A percentile compares a stretch with the other conserved stretches of the same genome.
Evolutionary conservation across 129 eudicot genomes (phyloP).

Genomic region (Arctium lappa): DNA sequence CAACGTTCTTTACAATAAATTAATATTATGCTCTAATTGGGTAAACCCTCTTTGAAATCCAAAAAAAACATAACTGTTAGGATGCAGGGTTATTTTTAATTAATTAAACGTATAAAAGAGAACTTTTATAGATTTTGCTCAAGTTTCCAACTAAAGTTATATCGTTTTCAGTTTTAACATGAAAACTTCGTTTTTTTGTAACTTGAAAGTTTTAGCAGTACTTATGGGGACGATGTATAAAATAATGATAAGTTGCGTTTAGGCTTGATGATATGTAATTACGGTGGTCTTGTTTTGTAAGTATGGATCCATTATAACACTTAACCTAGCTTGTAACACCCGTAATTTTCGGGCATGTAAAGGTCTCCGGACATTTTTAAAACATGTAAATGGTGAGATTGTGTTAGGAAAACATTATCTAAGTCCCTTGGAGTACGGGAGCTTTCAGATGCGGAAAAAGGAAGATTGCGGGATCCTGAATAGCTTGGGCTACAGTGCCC

Average conservation of each 20-base stretch:
- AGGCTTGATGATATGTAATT: not conserved
- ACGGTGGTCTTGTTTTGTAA: not conserved
- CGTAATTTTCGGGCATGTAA: too few species aligned
- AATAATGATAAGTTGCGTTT: not conserved
- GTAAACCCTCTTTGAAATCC: not conserved
- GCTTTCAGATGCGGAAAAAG: too few species aligned
- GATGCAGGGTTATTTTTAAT: not conserved
- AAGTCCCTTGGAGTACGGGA: too few species aligned
- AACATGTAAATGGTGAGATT: too few species aligned
- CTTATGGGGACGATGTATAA: not conserved
- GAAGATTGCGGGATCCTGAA: too few species aligned
- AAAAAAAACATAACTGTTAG: not conserved
- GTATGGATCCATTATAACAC: not conserved
- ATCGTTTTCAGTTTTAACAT: not conserved
- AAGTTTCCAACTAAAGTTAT: not conserved
- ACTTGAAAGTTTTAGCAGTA: not conserved
- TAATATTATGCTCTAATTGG: too few species aligned
- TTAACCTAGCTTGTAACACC: not conserved
- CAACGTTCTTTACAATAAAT: too few species aligned
- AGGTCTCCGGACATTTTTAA: too few species aligned
- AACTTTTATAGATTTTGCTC: not conserved
- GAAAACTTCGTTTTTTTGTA: not conserved
- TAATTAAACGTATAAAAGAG: not conserved
- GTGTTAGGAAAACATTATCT: too few species aligned
- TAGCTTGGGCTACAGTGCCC: too few species aligned